phyloP scores from a whole-genome alignment of 495 filamentous ascomycete species.

The Letharia columbiana region DNA sequence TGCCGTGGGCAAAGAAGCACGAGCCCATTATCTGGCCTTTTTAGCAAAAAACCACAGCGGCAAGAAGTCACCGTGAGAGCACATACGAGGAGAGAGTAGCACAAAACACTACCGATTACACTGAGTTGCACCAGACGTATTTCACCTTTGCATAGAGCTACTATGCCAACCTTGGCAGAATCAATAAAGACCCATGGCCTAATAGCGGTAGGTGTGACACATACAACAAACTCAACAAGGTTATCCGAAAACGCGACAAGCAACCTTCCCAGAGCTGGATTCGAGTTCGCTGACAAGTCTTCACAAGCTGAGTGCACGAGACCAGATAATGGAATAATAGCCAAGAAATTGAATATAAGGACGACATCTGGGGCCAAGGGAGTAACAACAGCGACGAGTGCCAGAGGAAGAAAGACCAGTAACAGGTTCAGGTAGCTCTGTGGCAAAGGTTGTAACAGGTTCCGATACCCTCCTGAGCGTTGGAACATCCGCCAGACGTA shows the following conservation, averaged over 20 bases:
- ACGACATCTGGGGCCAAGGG: background rate
- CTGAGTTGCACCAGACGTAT: background rate
- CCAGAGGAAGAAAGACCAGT: background rate
- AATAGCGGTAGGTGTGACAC: background rate
- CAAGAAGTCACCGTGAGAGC: background rate
- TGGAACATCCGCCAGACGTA: background rate
- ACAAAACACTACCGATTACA: constrained; percentile 5
- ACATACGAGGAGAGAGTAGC: constrained; percentile 9
- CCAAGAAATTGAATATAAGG: background rate
- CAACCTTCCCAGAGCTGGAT: background rate
- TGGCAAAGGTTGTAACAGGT: background rate
- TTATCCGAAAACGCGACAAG: constrained; percentile 7
- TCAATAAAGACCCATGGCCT: background rate
- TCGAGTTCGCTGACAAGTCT: background rate
- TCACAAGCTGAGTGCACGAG: background rate
- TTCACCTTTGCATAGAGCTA: constrained; percentile 1
- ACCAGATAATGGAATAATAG: constrained; percentile 6
- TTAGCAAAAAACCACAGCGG: background rate
- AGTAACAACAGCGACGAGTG: background rate
- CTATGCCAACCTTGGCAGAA: background rate
- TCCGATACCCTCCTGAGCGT: background rate
- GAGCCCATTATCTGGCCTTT: constrained; percentile 1
- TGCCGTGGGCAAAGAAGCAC: background rate
- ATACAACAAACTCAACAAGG: constrained; percentile 6
- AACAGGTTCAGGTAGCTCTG: background rate